phyloP scores from a whole-genome alignment of 345 rosid species.

The Syzygium aromaticum region DNA sequence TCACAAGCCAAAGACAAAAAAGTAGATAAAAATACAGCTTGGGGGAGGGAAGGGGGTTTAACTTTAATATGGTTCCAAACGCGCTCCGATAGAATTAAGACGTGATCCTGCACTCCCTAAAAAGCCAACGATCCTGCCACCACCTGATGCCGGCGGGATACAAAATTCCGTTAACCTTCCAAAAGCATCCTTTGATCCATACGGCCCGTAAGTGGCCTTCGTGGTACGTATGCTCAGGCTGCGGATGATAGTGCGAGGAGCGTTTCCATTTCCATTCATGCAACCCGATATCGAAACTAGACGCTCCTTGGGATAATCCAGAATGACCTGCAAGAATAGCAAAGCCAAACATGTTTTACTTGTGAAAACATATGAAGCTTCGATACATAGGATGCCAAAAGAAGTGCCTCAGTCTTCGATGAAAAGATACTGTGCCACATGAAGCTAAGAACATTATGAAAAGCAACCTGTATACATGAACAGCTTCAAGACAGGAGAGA shows the following conservation, averaged over 20 bases:
- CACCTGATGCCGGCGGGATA: neutral
- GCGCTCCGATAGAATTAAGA: neutral
- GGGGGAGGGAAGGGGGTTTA: neutral
- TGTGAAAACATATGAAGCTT: neutral
- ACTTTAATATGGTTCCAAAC: neutral
- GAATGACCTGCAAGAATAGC: neutral
- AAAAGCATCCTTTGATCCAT: neutral
- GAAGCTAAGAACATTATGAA: neutral
- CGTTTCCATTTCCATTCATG: neutral
- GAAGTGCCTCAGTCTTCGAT: neutral
- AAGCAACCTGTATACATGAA: neutral
- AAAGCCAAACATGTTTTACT: neutral
- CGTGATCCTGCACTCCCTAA: neutral
- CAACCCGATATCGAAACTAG: neutral
- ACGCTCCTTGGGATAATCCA: neutral
- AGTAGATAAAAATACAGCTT: neutral
- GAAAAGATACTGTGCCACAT: neutral
- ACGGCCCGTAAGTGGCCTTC: neutral
- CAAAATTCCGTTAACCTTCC: neutral
- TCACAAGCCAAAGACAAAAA: neutral
- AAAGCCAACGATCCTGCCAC: neutral
- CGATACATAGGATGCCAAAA: neutral
- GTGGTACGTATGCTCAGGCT: neutral
- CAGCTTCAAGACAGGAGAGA: fast-evolving
- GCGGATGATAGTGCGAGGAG: neutral